phyloP scores from a whole-genome alignment of 1,139 yeast genomes.

The Meyerozyma smithsonii region DNA sequence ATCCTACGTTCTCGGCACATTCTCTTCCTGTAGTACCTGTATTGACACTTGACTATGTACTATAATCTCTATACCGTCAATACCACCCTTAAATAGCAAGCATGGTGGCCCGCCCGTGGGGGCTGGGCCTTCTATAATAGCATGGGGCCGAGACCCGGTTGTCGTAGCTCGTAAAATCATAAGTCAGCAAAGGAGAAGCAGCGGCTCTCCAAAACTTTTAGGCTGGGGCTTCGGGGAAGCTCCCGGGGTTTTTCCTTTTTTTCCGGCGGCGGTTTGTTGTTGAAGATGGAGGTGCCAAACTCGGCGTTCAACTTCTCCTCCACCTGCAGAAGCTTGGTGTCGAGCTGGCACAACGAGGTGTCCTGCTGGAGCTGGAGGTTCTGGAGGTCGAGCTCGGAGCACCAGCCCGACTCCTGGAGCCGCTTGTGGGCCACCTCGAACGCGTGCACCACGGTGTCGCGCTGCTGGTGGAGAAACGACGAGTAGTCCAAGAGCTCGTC shows the following conservation, averaged over 20 bases:
- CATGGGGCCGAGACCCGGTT: neutral
- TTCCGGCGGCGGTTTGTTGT: slow-evolving; percentile 4
- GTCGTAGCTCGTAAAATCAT: slow-evolving; percentile 5
- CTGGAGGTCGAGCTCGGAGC: slow-evolving; percentile 40
- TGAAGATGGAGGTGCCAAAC: slow-evolving; percentile 20
- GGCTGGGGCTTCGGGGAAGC: slow-evolving; percentile 20
- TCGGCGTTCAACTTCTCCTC: slow-evolving; percentile 27
- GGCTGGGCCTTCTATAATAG: neutral
- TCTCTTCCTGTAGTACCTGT: neutral
- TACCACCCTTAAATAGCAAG: neutral
- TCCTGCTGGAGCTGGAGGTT: slow-evolving; percentile 37
- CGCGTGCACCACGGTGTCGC: slow-evolving; percentile 29
- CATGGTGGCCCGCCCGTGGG: neutral
- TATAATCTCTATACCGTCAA: neutral
- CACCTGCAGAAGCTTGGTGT: slow-evolving; percentile 29
- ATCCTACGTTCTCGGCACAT: slow-evolving; percentile 36
- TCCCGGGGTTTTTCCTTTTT: slow-evolving; percentile 6
- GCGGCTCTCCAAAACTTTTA: slow-evolving; percentile 22
- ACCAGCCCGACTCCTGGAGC: slow-evolving; percentile 41
- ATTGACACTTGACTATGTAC: too few relatives aligned
- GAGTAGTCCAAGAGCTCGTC: slow-evolving; percentile 31
- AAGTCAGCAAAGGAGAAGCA: slow-evolving; percentile 21
- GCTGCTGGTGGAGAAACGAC: slow-evolving; percentile 27
- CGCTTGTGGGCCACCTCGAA: slow-evolving; percentile 33
- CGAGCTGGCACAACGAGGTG: slow-evolving; percentile 26